These are phyloP conservation scores for Cryptococcus sp. DNA, from an alignment of 1,284 basidiomycete genomes.

Conservation along the genomic window DNA sequence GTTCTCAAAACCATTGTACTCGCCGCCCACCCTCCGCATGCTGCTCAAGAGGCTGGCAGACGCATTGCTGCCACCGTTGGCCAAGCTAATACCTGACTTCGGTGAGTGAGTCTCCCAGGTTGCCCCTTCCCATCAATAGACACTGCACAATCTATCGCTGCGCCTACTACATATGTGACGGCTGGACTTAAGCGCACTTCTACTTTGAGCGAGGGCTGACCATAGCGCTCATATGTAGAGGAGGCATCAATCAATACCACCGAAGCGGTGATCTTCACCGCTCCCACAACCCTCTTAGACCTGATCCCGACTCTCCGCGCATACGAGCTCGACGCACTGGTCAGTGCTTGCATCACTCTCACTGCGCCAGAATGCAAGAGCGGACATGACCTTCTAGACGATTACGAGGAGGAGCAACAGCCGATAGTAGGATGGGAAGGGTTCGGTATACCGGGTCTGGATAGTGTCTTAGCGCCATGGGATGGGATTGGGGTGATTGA, in stretches of 20 bases:
- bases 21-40: slow-evolving; percentile 21
- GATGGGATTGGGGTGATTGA: slow-evolving; percentile 40
- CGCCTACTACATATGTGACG: too few relatives aligned
- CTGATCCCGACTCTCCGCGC: slow-evolving; percentile 13
- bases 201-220: not conserved
- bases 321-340: slow-evolving; percentile 28
- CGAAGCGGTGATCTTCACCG: slow-evolving; percentile 43
- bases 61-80: slow-evolving; percentile 26
- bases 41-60: slow-evolving; percentile 41
- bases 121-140: not conserved
- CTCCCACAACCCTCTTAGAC: slow-evolving; percentile 14
- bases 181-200: not conserved
- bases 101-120: slow-evolving; percentile 21
- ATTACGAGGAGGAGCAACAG: slow-evolving; percentile 6
- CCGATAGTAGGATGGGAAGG: slow-evolving; percentile 29
- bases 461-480: slow-evolving; percentile 31
- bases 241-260: slow-evolving; percentile 36
- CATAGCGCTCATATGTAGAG: slow-evolving; percentile 13
- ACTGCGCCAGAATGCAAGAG: slow-evolving; percentile 13
- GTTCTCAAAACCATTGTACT: not conserved
- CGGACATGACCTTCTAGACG: not conserved
- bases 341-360: slow-evolving; percentile 18
- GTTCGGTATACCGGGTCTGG: slow-evolving; percentile 35
- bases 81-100: slow-evolving; percentile 28
- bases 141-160: too few relatives aligned